phyloP scores from a whole-genome alignment of 164 flowering plant genomes.

The Euptelea pleiosperma region DNA sequence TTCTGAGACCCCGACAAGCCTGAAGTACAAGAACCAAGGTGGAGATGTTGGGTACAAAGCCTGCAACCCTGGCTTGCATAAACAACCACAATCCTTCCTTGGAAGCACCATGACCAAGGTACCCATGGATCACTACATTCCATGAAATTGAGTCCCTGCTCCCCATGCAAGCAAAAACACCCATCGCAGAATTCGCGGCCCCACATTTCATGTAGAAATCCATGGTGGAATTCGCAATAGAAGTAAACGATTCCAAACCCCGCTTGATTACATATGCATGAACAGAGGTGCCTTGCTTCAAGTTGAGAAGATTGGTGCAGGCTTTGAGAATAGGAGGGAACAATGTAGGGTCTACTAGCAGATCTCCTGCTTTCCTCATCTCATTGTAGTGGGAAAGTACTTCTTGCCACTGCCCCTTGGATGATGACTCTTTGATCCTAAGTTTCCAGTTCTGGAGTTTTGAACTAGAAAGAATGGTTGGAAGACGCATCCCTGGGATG shows the following conservation, averaged over 20 bases:
- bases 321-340: constrained; percentile 58
- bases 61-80: constrained; percentile 37
- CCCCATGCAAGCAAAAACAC: constrained; percentile 37
- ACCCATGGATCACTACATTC: constrained; percentile 65
- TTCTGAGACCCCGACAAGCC: constrained; percentile 37
- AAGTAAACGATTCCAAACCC: constrained; percentile 50
- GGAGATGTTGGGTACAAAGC: constrained; percentile 63
- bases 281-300: constrained; percentile 39
- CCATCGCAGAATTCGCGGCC: constrained; percentile 30
- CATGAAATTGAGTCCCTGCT: constrained; percentile 66
- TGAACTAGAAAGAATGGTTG: constrained; percentile 10
- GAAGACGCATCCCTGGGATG: constrained; percentile 25
- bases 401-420: constrained; percentile 45
- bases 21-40: constrained; percentile 63
- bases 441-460: constrained; percentile 26
- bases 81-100: constrained; percentile 55
- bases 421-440: constrained; percentile 35
- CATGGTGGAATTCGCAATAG: constrained; percentile 56
- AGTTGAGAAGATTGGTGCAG: constrained; percentile 33
- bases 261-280: constrained; percentile 54
- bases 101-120: constrained; percentile 32
- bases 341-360: constrained; percentile 35
- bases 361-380: constrained; percentile 29
- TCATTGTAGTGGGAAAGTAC: constrained; percentile 39
- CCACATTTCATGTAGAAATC: constrained; percentile 65